A percentile compares a stretch with the other conserved stretches of the same genome.
Evolutionary conservation across 2,329 filamentous ascomycete genomes (phyloP).

Genomic region (Cyphellophora attinorum): DNA sequence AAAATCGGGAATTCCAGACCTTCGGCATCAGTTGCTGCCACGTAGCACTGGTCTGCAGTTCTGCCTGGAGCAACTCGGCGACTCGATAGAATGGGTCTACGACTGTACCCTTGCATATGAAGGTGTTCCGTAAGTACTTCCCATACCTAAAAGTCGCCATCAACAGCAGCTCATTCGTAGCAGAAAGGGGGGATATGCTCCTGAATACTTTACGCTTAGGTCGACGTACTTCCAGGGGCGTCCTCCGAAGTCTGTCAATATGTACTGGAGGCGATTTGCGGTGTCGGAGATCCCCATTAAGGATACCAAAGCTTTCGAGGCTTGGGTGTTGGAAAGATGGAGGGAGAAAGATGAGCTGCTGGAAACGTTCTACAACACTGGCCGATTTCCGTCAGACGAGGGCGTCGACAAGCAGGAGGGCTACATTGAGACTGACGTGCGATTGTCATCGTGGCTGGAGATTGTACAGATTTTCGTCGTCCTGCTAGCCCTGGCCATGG

Average conservation of each 20-base stretch:
- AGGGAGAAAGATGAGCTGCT: conserved; percentile 76
- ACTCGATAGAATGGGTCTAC: conserved; percentile 72
- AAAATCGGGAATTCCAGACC: conserved; percentile 64
- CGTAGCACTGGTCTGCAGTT: conserved; percentile 73
- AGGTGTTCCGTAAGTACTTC: conserved; percentile 19
- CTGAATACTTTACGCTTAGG: conserved; percentile 67
- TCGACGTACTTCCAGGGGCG: conserved; percentile 75
- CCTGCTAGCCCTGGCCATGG: conserved; percentile 23
- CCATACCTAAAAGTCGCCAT: not conserved
- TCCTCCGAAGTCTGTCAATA: conserved; percentile 78
- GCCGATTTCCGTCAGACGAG: conserved; percentile 60
- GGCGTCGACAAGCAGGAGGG: conserved; percentile 27
- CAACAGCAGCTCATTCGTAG: conserved; percentile 2
- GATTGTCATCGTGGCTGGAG: conserved; percentile 32
- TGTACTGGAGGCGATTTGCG: conserved; percentile 76
- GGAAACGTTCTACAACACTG: conserved; percentile 63
- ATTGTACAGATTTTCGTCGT: conserved; percentile 34
- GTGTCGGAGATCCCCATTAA: conserved; percentile 66
- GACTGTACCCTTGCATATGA: conserved; percentile 41
- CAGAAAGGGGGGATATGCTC: conserved; percentile 63
- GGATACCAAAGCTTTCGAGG: conserved; percentile 57
- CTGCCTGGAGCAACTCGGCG: conserved; percentile 65
- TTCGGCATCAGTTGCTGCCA: conserved; percentile 65
- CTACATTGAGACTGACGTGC: conserved; percentile 24
- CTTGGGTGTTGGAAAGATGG: conserved; percentile 73